Percentiles rank a stretch among this genome's conserved stretches.
Conservation (phyloP, 371 early-diverging fungal species). For the Mucor sp. region DNA sequence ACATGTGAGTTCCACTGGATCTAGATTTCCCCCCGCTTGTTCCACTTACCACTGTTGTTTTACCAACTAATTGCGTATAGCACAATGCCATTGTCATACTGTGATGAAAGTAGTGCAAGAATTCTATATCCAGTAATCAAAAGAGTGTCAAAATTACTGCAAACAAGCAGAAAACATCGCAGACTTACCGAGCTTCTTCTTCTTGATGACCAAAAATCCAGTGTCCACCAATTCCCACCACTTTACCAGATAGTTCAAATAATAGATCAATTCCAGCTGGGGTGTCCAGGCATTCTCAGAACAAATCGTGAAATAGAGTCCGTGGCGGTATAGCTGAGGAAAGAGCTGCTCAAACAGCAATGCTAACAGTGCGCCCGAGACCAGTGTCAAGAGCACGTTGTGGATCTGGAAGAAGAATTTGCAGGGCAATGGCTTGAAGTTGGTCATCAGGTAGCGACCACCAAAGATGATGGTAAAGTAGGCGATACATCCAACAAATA, state of each 20-base stretch:
- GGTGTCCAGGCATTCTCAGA: constrained; percentile 55
- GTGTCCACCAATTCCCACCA: constrained; percentile 77
- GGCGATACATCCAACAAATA: constrained; percentile 48
- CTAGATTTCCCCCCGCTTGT: neutral
- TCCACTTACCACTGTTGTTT: constrained; percentile 70
- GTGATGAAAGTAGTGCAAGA: constrained; percentile 86
- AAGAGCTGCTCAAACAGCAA: constrained; percentile 70
- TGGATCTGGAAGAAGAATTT: constrained; percentile 68
- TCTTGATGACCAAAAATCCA: constrained; percentile 68
- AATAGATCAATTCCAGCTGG: constrained; percentile 63
- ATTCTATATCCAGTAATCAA: constrained; percentile 39
- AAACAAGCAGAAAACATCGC: neutral
- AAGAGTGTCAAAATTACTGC: neutral
- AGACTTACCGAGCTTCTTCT: constrained; percentile 57
- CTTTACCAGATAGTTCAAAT: constrained; percentile 73
- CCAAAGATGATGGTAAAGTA: constrained; percentile 73
- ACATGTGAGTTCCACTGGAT: neutral
- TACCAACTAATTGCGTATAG: constrained; percentile 75
- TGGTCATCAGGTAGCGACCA: constrained; percentile 60
- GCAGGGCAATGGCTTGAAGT: constrained; percentile 60
- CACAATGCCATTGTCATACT: constrained; percentile 82
- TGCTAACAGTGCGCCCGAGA: constrained; percentile 60
- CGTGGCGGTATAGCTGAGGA: constrained; percentile 62
- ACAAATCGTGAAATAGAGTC: constrained; percentile 68
- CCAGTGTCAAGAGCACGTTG: constrained; percentile 69